A percentile compares a stretch with the other conserved stretches of the same genome.
These are phyloP conservation scores for Neopestalotiopsis sp. DNA, from an alignment of 2,329 filamentous ascomycete species.

Conservation along the genomic window DNA sequence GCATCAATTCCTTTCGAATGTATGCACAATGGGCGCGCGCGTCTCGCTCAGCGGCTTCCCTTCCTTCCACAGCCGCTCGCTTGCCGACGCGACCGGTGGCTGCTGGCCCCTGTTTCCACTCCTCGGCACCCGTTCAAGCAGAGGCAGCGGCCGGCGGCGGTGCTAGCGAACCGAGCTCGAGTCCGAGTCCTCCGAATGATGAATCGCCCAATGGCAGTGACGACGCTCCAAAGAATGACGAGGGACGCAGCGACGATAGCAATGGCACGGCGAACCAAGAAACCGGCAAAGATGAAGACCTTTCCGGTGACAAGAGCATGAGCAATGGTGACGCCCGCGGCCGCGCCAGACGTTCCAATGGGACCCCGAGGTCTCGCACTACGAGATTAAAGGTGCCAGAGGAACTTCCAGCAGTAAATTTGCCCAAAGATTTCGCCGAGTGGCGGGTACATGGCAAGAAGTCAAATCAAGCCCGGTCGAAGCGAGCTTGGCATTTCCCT, in stretches of 20 bases:
- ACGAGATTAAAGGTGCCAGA: conserved; percentile 39
- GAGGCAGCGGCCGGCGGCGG: conserved; percentile 19
- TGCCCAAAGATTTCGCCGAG: conserved; percentile 64
- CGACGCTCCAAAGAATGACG: conserved; percentile 23
- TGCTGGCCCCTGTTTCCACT: conserved; percentile 31
- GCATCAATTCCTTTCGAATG: conserved; percentile 38
- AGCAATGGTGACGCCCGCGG: conserved; percentile 30
- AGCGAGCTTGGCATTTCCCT: too few species aligned
- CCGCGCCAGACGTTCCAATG: conserved; percentile 30
- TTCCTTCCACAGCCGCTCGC: conserved; percentile 23
- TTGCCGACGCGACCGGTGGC: conserved; percentile 21
- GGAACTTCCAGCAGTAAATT: conserved; percentile 55
- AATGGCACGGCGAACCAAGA: conserved; percentile 19
- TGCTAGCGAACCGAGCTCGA: conserved; percentile 21
- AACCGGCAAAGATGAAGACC: conserved; percentile 26
- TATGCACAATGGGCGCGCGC: conserved; percentile 37
- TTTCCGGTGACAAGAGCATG: conserved; percentile 29
- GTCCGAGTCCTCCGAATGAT: conserved; percentile 11
- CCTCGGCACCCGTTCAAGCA: conserved; percentile 23
- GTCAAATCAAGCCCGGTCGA: too few species aligned
- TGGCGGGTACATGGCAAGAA: conserved; percentile 49
- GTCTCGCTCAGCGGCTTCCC: conserved; percentile 34
- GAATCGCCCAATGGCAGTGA: conserved; percentile 28
- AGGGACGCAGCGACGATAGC: neutral
- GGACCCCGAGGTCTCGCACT: conserved; percentile 28